Evolutionary conservation across 2,329 filamentous ascomycete genomes (phyloP), one percentile per base, ranked within the genome.

Genomic region (Exophiala phaeomuriformis): DNA sequence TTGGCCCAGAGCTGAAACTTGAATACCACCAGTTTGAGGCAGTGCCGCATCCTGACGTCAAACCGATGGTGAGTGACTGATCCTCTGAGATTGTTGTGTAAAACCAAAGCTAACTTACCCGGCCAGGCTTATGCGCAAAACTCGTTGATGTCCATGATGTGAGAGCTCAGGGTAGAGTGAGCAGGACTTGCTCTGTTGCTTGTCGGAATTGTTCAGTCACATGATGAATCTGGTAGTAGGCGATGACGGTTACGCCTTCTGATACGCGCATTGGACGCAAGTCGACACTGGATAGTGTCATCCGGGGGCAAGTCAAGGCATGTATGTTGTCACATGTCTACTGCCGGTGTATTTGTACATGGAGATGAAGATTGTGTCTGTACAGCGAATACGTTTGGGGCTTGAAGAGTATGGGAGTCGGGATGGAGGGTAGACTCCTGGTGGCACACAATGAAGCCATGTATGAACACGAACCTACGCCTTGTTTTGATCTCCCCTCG

Each of bases 21-120:
- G 76, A 88, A 36, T 98, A 88, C 73, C 81, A 93, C 69, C 85
- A 95, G 68, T 98, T 98, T 64, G 90, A 97, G 64, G 93, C 93
- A 5, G 93, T 98, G 50, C 90, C 90, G 58, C 93, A 98, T 76
- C 93, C 93, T 8, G 81, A 94, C 65, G 93, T 98, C 69, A 89
- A 86, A 70, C 91, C 93, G 9, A 98, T 98, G 82, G 81, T 78
- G 68, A 68, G 72, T 66, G 9, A 54, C 29, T 7, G 5, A 37
- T 33, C 10, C 44, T 37, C 43, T 19, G 19, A 19, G n/a, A 32
- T 28, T 10, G 32, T 12, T 29, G 35, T 3, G 28, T 47, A 3
- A 52, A 35, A 19, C 9, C 31, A 31, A 27, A n/a, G 35, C 39
- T 35, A 36, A 36, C 51, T 51, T 28, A 48, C 48, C 44, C 6